Conservation (phyloP, 805 yeast species). For the Lipomyces sp. region DNA sequence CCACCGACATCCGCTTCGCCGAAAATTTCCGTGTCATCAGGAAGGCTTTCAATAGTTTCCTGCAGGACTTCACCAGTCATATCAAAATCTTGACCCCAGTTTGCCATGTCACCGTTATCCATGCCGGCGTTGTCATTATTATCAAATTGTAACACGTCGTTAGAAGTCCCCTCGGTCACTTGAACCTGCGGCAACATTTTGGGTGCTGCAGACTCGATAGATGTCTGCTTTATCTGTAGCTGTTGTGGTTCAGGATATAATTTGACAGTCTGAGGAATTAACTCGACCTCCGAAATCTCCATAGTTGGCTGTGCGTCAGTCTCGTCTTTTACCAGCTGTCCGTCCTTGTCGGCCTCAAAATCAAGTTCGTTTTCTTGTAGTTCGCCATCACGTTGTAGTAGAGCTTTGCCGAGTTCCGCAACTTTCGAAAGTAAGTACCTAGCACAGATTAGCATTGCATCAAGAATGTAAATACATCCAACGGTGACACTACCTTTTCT, state of each 20-base stretch:
- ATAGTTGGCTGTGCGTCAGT: not conserved
- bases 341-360: not conserved
- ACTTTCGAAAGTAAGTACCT: conserved; percentile 8
- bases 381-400: conserved; percentile 10
- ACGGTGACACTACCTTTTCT: conserved; percentile 16
- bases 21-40: not conserved
- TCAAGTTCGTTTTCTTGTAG: conserved; percentile 12
- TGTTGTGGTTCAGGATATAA: not conserved
- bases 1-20: not conserved
- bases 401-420: conserved; percentile 7
- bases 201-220: not conserved
- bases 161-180: not conserved
- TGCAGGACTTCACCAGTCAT: conserved; percentile 5
- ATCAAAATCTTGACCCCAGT: conserved; percentile 7
- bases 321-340: not conserved
- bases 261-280: conserved; percentile 5
- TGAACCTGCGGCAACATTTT: conserved; percentile 3
- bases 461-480: not conserved
- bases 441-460: not conserved
- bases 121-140: not conserved
- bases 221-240: not conserved
- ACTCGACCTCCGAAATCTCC: conserved; percentile 5
- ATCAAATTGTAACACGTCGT: not conserved
- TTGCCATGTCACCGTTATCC: not conserved
- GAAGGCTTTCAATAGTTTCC: not conserved